phyloP scores from a whole-genome alignment of 2,329 filamentous ascomycete genomes.

The Coniosporium tulheliwenetii region DNA sequence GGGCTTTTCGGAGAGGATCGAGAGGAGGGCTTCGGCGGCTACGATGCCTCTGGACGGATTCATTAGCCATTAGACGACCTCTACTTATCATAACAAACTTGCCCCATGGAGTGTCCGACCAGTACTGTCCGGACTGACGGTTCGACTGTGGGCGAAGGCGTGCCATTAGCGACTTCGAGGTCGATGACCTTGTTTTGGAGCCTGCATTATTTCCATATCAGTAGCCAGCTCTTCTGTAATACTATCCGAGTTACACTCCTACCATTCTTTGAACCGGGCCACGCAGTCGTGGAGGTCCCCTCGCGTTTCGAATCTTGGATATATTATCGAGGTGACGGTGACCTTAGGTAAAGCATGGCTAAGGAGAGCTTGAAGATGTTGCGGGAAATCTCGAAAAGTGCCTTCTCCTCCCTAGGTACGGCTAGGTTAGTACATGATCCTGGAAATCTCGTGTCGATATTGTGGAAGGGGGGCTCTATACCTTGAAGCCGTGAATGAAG shows the following conservation, averaged over 20 bases:
- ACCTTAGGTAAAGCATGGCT: slow-evolving; percentile 52
- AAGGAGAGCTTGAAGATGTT: slow-evolving; percentile 50
- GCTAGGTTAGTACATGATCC: slow-evolving; percentile 5
- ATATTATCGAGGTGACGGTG: slow-evolving; percentile 52
- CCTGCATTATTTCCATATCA: slow-evolving; percentile 28
- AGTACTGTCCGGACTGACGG: slow-evolving; percentile 71
- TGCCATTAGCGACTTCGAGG: slow-evolving; percentile 68
- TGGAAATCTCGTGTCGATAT: not conserved
- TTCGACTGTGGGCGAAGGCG: slow-evolving; percentile 71
- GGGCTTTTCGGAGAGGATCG: slow-evolving; percentile 49
- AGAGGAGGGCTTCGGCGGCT: slow-evolving; percentile 72
- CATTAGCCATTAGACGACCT: slow-evolving; percentile 29
- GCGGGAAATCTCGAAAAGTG: slow-evolving; percentile 65
- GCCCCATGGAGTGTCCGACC: slow-evolving; percentile 68
- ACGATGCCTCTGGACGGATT: slow-evolving; percentile 60
- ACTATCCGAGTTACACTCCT: slow-evolving; percentile 8
- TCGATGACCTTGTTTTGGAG: slow-evolving; percentile 88
- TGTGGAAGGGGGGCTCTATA: slow-evolving; percentile 13
- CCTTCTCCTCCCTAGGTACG: slow-evolving; percentile 50
- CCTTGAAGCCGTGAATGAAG: slow-evolving; percentile 84
- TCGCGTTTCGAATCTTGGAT: slow-evolving; percentile 69
- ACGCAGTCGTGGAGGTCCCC: slow-evolving; percentile 61
- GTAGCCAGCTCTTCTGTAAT: too few species aligned
- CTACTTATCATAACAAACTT: slow-evolving; percentile 28
- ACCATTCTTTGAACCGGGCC: slow-evolving; percentile 61